Evolutionary conservation across 1,284 basidiomycete genomes (phyloP).

Genomic region (Phaffia rhodozyma): DNA sequence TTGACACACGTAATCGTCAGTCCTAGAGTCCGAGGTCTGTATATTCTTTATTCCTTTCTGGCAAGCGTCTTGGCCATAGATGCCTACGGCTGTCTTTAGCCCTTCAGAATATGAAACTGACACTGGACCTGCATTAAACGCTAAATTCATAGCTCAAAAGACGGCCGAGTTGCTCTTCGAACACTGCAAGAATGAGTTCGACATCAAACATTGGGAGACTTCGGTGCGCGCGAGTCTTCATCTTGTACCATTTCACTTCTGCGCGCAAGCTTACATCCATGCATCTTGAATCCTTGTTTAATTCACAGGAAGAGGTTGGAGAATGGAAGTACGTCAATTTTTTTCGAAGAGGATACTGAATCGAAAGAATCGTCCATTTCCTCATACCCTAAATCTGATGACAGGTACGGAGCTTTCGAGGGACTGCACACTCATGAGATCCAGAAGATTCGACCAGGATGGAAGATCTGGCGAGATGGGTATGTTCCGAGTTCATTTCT

Average conservation of each 20-base stretch:
- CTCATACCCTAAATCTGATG: too few species aligned
- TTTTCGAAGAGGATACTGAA: too few species aligned
- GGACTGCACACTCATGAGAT: constrained; percentile 64
- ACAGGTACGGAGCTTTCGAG: constrained; percentile 68
- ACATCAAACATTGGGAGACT: not conserved
- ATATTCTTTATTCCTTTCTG: too few species aligned
- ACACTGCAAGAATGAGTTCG: constrained; percentile 36
- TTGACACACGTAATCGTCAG: constrained; percentile 69
- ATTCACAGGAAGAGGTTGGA: constrained; percentile 26
- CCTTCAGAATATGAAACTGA: too few species aligned
- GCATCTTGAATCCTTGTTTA: constrained; percentile 22
- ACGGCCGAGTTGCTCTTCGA: constrained; percentile 74
- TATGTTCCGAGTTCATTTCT: constrained; percentile 29
- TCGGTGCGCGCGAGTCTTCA: too few species aligned
- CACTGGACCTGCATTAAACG: too few species aligned
- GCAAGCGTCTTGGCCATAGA: too few species aligned
- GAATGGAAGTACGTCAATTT: constrained; percentile 52
- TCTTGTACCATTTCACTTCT: not conserved
- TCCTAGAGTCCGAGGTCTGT: constrained; percentile 50
- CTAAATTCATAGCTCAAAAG: constrained; percentile 44
- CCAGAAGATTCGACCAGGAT: constrained; percentile 49
- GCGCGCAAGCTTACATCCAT: constrained; percentile 2
- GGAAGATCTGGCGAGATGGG: constrained; percentile 76
- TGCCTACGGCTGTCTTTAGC: too few species aligned
- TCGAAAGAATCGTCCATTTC: too few species aligned